Evolutionary conservation across 1,139 yeast species (phyloP), one percentile per base, ranked within the genome.

Genomic region (Entelexis paramagnoliae): DNA sequence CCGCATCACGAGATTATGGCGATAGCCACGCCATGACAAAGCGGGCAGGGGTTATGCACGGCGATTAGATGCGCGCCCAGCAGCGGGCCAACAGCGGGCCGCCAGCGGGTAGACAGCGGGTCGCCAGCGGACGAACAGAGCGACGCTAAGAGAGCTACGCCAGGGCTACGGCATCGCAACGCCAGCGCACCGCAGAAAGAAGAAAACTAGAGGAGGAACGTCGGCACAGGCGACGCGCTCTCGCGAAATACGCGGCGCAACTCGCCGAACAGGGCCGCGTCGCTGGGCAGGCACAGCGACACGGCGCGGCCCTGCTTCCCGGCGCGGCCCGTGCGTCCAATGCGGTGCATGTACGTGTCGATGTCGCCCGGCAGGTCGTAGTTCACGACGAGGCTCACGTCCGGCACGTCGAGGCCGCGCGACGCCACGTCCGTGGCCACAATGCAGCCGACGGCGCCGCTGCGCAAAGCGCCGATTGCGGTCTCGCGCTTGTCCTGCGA

Each of bases 401-500:
- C 77, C 0, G 91, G 83, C 17, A 91, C 80, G 68, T 91, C 97
- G 55, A 91, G 81, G 67, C 98, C 98, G 71, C 98, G 79, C 5
- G 96, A 95, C 1, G 97, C 97, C 50, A 91, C 89, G 63, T 91
- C 96, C 0, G 98, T 91, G 11, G 96, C 96, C 32, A 91, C 82
- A 48, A 91, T 70, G 11, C 86, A 72, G 51, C 79, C 80, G 1
- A 79, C 78, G 29, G 72, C 70, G 29, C 87, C 85, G 13, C 72
- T 64, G 51, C 80, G 75, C 64, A 91, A 77, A 39, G 79, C 77
- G 19, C 72, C 71, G 44, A 91, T 73, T 0, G 95, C 83, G n/a
- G 68, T 67, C 63, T 91, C 97, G 66, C 98, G 77, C 60, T 81
- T 80, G n/a, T 79, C 86, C 67, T 91, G 98, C 0, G 83, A 75